Base-by-base conservation (phyloP, 1,284 basidiomycete species). In the Leccinum subfulvum region DNA sequence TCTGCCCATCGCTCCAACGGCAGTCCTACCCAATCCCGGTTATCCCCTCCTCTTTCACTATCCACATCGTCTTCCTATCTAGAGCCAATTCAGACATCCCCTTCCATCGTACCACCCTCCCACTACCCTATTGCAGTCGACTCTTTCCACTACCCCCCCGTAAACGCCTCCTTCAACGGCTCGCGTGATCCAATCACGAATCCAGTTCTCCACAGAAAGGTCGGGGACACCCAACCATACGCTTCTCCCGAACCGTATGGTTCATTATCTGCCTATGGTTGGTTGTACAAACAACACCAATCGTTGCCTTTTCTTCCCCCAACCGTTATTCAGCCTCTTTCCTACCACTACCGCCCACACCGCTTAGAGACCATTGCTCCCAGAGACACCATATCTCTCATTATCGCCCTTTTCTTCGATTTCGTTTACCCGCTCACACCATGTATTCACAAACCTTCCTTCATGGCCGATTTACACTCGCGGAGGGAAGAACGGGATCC, bases 391-490 rank as follows among this genome's bases (percentile, higher is more conserved):
- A 88, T 92, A 62, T 84, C 85, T 54, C 83, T 91, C 64, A 90
- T 94, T 68, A 88, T 94, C 66, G 84, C 88, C 35, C 83, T 94
- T 23, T 95, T 92, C 79, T 94, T 94, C 73, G 92, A 94, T 75
- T 94, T 92, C 72, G 89, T 94, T 54, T 93, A 94, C 74, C 90
- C 91, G 9, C 81, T 94, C 56, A 92, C 90, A 8, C 93, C 92
- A 5, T 91, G 89, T 75, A 79, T 92, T 57, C 90, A 92, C 77
- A 89, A 88, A 70, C 91, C 91, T 44, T 90, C 90, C 1, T 95
- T 94, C 73, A 89, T 94, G 87, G 87, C 89, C 23, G 92, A 94
- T 76, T 80, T 95, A 37, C 86, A 89, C 65, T 80, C 84, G 0
- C 84, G 84, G 54, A 77, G 91, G 62, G 93, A 95, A 76, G 91